Evolutionary conservation across 331 rosid species (phyloP).

Genomic region (Stylosanthes scabra): DNA sequence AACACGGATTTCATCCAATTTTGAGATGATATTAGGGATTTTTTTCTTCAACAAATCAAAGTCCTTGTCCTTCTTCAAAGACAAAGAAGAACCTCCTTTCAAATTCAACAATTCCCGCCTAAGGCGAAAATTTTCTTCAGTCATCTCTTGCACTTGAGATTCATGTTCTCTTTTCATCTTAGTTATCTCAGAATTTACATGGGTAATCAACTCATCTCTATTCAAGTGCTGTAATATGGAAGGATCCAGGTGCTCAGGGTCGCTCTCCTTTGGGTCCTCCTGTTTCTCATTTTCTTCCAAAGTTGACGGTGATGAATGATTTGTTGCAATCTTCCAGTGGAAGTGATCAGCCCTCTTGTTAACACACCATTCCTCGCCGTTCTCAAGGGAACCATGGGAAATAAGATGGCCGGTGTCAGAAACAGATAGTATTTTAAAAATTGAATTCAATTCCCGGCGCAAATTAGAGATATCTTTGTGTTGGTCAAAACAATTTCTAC

Average conservation of each 20-base stretch:
- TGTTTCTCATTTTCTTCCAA: slow-evolving; percentile 75
- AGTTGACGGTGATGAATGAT: slow-evolving; percentile 42
- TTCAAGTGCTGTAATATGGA: slow-evolving; percentile 50
- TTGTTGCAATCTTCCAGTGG: slow-evolving; percentile 52
- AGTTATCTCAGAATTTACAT: slow-evolving; percentile 61
- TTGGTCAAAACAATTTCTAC: slow-evolving; percentile 52
- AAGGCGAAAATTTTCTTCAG: slow-evolving; percentile 66
- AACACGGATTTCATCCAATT: slow-evolving; percentile 68
- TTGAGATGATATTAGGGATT: slow-evolving; percentile 64
- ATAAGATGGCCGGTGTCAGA: slow-evolving; percentile 64
- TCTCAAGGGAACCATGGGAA: slow-evolving; percentile 77
- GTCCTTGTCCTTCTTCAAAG: slow-evolving; percentile 78
- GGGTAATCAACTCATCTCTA: slow-evolving; percentile 54
- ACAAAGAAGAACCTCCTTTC: slow-evolving; percentile 55
- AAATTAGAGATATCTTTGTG: slow-evolving; percentile 65
- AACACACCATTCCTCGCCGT: slow-evolving; percentile 57
- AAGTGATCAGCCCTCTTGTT: slow-evolving; percentile 55
- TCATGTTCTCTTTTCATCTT: slow-evolving; percentile 87
- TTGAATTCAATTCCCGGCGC: slow-evolving; percentile 68
- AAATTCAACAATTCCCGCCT: slow-evolving; percentile 59
- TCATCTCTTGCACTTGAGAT: slow-evolving; percentile 64
- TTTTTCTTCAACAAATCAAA: slow-evolving; percentile 69
- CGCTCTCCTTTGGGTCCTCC: slow-evolving; percentile 46
- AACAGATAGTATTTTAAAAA: slow-evolving; percentile 58
- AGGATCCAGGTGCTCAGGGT: slow-evolving; percentile 58